Evolutionary conservation across 2,329 filamentous ascomycete genomes (phyloP).

Genomic region (Sporothrix pallida): DNA sequence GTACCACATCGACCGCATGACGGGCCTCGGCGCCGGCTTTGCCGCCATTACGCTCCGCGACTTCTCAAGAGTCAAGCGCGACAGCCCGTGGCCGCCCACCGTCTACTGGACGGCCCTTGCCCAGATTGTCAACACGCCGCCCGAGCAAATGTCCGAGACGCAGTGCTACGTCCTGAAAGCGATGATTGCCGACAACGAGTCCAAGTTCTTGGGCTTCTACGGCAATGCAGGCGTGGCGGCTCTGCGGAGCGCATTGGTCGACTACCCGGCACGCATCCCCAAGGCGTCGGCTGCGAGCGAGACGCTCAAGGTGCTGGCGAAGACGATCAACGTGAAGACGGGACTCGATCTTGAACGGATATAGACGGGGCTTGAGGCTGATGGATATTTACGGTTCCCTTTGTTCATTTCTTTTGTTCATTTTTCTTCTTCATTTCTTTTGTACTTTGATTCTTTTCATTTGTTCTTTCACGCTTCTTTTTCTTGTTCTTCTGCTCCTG

Average conservation of each 20-base stretch:
- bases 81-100: conserved; percentile 76
- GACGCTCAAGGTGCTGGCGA: conserved; percentile 58
- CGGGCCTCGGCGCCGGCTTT: conserved; percentile 81
- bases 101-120: conserved; percentile 85
- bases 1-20: conserved; percentile 81
- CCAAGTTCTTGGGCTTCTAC: conserved; percentile 80
- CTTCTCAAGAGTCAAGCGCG: conserved; percentile 71
- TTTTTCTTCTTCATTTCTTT: background rate
- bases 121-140: conserved; percentile 75
- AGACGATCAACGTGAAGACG: conserved; percentile 57
- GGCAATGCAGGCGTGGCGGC: conserved; percentile 76
- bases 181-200: conserved; percentile 74
- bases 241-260: conserved; percentile 72
- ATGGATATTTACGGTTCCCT: background rate
- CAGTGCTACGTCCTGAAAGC: conserved; percentile 73
- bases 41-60: conserved; percentile 82
- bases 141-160: conserved; percentile 70
- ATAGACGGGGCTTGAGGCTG: conserved; percentile 2
- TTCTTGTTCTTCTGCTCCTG: background rate
- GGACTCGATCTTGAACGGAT: conserved; percentile 52
- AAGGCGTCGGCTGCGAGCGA: conserved; percentile 56
- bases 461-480: background rate
- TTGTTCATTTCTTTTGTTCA: background rate
- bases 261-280: conserved; percentile 66
- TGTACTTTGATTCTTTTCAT: background rate